A percentile compares a stretch with the other conserved stretches of the same genome.
phyloP scores from a whole-genome alignment of 805 yeast genomes.

The Kodamaea leandrae region DNA sequence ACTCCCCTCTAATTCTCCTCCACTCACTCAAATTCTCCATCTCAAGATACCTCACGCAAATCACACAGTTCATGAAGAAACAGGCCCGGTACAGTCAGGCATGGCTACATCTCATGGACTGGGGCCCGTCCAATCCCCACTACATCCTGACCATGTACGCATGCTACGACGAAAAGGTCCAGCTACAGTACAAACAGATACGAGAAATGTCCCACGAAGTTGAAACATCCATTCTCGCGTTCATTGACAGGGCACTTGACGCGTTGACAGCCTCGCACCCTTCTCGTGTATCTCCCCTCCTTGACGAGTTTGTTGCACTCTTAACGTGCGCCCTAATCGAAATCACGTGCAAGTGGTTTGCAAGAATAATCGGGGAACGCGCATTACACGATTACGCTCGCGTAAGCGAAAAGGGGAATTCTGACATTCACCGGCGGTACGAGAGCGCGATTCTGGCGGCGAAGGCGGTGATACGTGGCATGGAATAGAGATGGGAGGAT shows the following conservation, averaged over 20 bases:
- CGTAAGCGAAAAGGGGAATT: background rate
- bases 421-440: background rate
- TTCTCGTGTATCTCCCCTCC: background rate
- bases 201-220: constrained; percentile 1
- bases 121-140: background rate
- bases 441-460: background rate
- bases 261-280: background rate
- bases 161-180: constrained; percentile 9
- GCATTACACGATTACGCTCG: constrained; percentile 1
- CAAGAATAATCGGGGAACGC: constrained; percentile 6
- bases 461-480: background rate
- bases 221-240: background rate
- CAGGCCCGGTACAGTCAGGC: constrained; percentile 7
- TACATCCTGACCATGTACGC: constrained; percentile 11
- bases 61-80: constrained; percentile 2
- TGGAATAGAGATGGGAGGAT: background rate
- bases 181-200: constrained; percentile 4
- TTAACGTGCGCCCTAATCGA: constrained; percentile 3
- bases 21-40: background rate
- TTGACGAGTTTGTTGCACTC: constrained; percentile 10
- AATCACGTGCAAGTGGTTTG: constrained; percentile 6
- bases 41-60: background rate
- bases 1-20: background rate
- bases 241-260: constrained; percentile 5
- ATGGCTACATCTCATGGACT: constrained; percentile 10